These are phyloP conservation scores for Alternaria metachromatica DNA, from an alignment of 2,329 filamentous ascomycete genomes.

Conservation along the genomic window DNA sequence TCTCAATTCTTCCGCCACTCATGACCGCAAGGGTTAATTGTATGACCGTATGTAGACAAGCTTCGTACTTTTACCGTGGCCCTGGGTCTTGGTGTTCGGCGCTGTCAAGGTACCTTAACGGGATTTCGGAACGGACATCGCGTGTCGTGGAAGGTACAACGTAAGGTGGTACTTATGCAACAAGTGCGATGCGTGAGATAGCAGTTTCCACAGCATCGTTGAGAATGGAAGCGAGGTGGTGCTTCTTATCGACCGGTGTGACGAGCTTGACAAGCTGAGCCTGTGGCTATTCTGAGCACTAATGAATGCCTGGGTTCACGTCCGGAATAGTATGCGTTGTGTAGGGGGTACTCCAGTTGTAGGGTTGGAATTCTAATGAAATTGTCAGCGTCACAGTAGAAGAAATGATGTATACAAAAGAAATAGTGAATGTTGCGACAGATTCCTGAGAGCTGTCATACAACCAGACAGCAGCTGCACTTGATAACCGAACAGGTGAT, in stretches of 20 bases:
- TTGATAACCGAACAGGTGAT: not conserved
- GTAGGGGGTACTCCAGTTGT: not conserved
- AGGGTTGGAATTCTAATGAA: not conserved
- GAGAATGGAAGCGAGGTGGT: not conserved
- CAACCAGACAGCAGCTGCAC: not conserved
- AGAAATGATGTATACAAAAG: not conserved
- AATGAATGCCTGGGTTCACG: not conserved
- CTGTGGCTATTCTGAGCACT: not conserved
- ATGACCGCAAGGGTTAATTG: constrained; percentile 11
- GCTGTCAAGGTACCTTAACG: constrained; percentile 13
- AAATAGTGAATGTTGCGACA: not conserved
- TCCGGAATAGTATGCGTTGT: not conserved
- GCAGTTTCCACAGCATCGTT: not conserved
- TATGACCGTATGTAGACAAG: not conserved
- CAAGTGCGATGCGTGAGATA: constrained; percentile 4
- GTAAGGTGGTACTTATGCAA: constrained; percentile 9
- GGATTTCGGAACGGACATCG: constrained; percentile 13
- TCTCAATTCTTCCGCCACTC: constrained; percentile 14
- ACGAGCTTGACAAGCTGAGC: not conserved
- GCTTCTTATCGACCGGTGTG: not conserved
- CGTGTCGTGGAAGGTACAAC: constrained; percentile 6
- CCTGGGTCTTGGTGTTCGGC: constrained; percentile 13
- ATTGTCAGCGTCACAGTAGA: not conserved
- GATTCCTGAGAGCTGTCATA: not conserved
- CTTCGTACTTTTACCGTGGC: constrained; percentile 11